phyloP scores from a whole-genome alignment of 345 rosid genomes.

The Clarkia xantiana region DNA sequence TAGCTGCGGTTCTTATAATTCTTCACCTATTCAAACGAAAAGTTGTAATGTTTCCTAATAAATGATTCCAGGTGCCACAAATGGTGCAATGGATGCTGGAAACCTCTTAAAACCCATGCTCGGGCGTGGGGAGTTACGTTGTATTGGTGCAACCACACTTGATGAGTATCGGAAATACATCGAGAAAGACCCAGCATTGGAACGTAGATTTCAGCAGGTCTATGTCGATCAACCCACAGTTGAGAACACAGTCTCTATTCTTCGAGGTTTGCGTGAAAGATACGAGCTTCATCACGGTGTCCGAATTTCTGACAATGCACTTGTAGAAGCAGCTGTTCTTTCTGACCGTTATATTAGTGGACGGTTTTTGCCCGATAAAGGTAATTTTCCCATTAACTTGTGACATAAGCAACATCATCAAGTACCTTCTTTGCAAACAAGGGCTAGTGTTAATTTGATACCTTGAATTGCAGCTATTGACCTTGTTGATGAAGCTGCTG shows the following conservation, averaged over 20 bases:
- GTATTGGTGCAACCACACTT: slow-evolving; percentile 94
- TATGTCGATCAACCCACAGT: slow-evolving; percentile 95
- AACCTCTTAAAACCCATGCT: slow-evolving; percentile 98
- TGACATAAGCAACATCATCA: too few species aligned
- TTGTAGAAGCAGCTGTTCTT: slow-evolving; percentile 91
- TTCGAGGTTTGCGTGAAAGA: slow-evolving; percentile 93
- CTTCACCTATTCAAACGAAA: too few species aligned
- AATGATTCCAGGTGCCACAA: slow-evolving; percentile 75
- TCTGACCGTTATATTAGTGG: slow-evolving; percentile 98
- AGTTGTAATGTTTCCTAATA: neutral
- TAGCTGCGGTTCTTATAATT: too few species aligned
- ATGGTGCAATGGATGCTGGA: slow-evolving; percentile 99
- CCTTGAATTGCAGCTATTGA: slow-evolving; percentile 61
- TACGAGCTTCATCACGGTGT: slow-evolving; percentile 99
- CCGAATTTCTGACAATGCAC: slow-evolving; percentile 92
- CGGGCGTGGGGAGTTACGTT: slow-evolving; percentile 92
- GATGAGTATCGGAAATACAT: slow-evolving; percentile 95
- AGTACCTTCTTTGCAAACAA: neutral
- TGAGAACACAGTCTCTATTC: slow-evolving; percentile 80
- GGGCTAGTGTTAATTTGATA: neutral
- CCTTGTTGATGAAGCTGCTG: slow-evolving; percentile 98
- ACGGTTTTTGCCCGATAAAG: slow-evolving; percentile 96
- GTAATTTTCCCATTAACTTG: slow-evolving; percentile 15
- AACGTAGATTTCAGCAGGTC: slow-evolving; percentile 98
- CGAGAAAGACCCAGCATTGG: slow-evolving; percentile 98